phyloP scores from a whole-genome alignment of 75 land plant species.

The Larix kaempferi region DNA sequence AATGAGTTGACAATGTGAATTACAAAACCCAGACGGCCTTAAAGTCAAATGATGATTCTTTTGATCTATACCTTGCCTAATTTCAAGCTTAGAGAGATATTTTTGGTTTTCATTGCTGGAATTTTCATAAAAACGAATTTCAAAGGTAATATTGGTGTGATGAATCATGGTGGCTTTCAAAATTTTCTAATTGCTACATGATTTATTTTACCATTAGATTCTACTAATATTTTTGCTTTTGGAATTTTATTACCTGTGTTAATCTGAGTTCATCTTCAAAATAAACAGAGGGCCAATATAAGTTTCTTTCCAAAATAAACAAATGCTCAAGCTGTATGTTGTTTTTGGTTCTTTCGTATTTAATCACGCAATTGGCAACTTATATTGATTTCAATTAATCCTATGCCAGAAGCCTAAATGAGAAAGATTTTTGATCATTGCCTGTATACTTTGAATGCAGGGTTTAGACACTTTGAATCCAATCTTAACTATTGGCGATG shows the following conservation, averaged over 20 bases:
- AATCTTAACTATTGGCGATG: conserved; percentile 31
- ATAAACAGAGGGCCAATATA: not conserved
- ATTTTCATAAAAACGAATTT: no score
- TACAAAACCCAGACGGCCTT: no score
- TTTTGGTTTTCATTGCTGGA: no score
- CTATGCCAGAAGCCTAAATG: not conserved
- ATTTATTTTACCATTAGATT: no score
- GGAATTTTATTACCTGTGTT: no score
- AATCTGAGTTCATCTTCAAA: not conserved
- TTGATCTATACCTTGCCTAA: no score
- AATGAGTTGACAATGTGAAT: no score
- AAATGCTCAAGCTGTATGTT: not conserved
- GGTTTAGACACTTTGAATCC: conserved; percentile 38
- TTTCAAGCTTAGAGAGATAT: no score
- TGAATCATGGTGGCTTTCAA: not conserved
- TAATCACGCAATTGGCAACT: not conserved
- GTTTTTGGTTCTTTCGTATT: not conserved
- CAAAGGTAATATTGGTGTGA: no score
- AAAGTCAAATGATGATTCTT: no score
- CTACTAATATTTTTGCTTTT: no score
- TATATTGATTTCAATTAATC: not conserved
- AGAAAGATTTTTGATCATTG: not conserved
- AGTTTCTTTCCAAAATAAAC: not conserved
- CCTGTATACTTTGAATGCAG: conserved; percentile 13
- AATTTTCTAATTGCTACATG: no score